Conservation (phyloP, 768 basidiomycete species). For the Boletus subparvulus region DNA sequence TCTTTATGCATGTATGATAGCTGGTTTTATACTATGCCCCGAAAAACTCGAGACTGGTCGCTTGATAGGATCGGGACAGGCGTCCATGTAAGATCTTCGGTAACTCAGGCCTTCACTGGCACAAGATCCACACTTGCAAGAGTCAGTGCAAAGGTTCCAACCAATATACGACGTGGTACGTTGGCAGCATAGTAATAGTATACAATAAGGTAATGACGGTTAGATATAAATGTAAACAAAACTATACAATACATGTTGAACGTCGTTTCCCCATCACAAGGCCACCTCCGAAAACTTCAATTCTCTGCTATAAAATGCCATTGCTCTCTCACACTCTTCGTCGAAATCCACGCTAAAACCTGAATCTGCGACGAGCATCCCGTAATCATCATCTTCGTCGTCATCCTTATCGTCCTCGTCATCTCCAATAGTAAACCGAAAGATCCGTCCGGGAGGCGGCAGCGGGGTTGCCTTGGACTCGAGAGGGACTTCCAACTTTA, state of each 20-base stretch:
- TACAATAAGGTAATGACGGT: slow-evolving; percentile 10
- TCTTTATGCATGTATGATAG: not conserved
- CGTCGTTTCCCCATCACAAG: not conserved
- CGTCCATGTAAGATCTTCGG: not conserved
- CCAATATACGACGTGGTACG: not conserved
- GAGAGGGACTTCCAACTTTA: not conserved
- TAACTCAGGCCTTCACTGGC: not conserved
- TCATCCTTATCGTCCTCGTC: slow-evolving; percentile 19
- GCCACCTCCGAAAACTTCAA: not conserved
- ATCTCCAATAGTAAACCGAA: slow-evolving; percentile 25
- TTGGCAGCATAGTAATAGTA: slow-evolving; percentile 5
- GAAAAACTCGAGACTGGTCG: not conserved
- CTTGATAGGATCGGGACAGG: not conserved
- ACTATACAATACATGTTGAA: slow-evolving; percentile 13
- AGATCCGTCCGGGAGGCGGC: slow-evolving; percentile 8
- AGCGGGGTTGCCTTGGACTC: not conserved
- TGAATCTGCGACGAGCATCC: slow-evolving; percentile 16
- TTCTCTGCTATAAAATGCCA: slow-evolving; percentile 26
- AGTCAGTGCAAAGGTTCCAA: not conserved
- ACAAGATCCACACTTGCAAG: not conserved
- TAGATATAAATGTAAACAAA: slow-evolving; percentile 24
- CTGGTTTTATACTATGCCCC: not conserved
- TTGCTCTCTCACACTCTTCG: slow-evolving; percentile 26
- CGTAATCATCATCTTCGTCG: slow-evolving; percentile 32
- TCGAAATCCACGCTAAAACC: slow-evolving; percentile 21